Conservation (phyloP, 192 early-diverging fungal genomes). For the Coemansia brasiliensis region DNA sequence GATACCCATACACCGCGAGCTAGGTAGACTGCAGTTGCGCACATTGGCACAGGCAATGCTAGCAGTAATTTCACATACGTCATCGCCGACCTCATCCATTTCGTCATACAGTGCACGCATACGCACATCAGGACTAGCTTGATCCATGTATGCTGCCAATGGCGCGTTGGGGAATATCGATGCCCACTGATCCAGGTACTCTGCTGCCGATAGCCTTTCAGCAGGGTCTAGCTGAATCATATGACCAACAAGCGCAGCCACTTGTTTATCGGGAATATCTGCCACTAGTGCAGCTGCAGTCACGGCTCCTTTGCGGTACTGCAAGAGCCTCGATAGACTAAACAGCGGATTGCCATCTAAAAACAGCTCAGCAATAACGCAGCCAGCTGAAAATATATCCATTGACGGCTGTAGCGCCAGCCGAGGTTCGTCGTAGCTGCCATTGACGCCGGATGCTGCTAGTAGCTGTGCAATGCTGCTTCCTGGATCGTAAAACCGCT, state of each 20-base stretch:
- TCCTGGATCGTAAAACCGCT: slow-evolving; percentile 84
- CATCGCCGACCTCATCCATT: slow-evolving; percentile 18
- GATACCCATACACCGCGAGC: slow-evolving; percentile 44
- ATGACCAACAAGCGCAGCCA: slow-evolving; percentile 72
- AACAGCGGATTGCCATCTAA: slow-evolving; percentile 92
- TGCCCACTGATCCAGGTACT: slow-evolving; percentile 76
- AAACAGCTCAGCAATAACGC: slow-evolving; percentile 90
- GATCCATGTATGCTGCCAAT: slow-evolving; percentile 44
- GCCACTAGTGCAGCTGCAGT: slow-evolving; percentile 67
- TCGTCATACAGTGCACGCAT: slow-evolving; percentile 37
- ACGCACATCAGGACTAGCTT: slow-evolving; percentile 31
- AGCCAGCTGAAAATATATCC: slow-evolving; percentile 95
- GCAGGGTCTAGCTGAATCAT: slow-evolving; percentile 89
- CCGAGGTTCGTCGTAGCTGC: slow-evolving; percentile 1
- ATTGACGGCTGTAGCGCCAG: slow-evolving; percentile 72
- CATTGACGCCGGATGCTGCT: slow-evolving; percentile 12
- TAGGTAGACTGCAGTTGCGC: slow-evolving; percentile 43
- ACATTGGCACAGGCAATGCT: slow-evolving; percentile 43
- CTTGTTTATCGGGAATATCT: slow-evolving; percentile 79
- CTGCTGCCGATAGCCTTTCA: slow-evolving; percentile 69
- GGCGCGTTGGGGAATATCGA: slow-evolving; percentile 37
- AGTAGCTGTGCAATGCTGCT: slow-evolving; percentile 31
- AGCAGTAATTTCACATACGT: slow-evolving; percentile 37
- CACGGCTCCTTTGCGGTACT: slow-evolving; percentile 75
- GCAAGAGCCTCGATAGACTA: slow-evolving; percentile 85